phyloP scores from a whole-genome alignment of 495 filamentous ascomycete species.

The Podospora pseudocomata region DNA sequence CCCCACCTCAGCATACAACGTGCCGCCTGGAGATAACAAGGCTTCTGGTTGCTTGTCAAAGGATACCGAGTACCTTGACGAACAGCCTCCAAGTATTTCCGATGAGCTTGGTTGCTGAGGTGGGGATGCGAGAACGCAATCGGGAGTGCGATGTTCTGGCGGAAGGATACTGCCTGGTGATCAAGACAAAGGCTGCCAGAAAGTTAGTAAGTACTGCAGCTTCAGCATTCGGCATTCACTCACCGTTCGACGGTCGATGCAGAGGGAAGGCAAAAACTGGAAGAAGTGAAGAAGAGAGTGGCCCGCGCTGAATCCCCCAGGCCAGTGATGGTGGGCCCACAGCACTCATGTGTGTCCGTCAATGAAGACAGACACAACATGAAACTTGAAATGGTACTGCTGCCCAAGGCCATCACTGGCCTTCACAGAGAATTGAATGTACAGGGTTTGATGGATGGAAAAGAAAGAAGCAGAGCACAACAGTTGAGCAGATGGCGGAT shows the following conservation, averaged over 20 bases:
- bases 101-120: too few species aligned
- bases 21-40: too few species aligned
- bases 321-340: neutral
- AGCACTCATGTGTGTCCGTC: neutral
- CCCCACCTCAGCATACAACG: too few species aligned
- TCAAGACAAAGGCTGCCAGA: too few species aligned
- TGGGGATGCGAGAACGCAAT: too few species aligned
- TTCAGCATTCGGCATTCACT: neutral
- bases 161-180: too few species aligned
- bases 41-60: too few species aligned
- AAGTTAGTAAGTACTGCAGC: neutral
- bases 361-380: neutral
- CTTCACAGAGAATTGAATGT: neutral
- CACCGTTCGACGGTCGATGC: neutral
- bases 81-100: too few species aligned
- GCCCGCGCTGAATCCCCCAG: neutral
- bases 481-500: neutral
- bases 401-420: neutral
- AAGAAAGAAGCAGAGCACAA: neutral
- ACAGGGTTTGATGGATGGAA: neutral
- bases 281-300: neutral
- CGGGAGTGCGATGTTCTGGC: too few species aligned
- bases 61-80: too few species aligned
- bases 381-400: neutral
- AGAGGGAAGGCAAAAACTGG: neutral